phyloP scores from a whole-genome alignment of 73 alveolate genomes.

The Breviolum minutum region DNA sequence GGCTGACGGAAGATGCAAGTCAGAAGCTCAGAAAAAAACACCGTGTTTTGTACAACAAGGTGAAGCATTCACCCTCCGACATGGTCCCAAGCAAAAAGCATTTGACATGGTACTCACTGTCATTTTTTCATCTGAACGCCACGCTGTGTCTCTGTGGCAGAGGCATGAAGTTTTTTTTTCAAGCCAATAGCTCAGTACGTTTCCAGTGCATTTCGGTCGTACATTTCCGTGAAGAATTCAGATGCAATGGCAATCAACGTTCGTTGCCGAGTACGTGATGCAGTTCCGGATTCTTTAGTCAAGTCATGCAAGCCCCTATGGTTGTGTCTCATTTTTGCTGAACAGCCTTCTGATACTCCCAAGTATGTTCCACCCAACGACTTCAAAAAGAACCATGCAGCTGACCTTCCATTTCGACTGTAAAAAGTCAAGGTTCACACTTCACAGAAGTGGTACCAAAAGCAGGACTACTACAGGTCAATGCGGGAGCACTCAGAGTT shows the following conservation, averaged over 20 bases:
- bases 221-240: neutral
- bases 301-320: too few species aligned
- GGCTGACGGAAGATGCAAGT: conserved; percentile 74
- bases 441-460: conserved; percentile 95
- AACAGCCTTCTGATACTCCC: too few species aligned
- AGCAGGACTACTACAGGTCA: conserved; percentile 59
- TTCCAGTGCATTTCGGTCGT: neutral
- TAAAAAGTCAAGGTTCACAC: conserved; percentile 49
- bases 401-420: too few species aligned
- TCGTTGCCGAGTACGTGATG: too few species aligned
- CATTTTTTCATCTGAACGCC: too few species aligned
- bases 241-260: neutral
- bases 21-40: conserved; percentile 3
- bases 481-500: neutral
- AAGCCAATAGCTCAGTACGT: neutral
- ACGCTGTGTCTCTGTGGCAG: neutral
- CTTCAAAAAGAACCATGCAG: too few species aligned
- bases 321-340: too few species aligned
- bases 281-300: too few species aligned
- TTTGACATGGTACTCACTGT: too few species aligned
- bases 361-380: too few species aligned
- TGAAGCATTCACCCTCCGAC: neutral
- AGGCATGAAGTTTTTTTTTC: conserved; percentile 81
- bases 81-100: too few species aligned
- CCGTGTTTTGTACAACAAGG: neutral